Evolutionary conservation across 345 rosid genomes (phyloP).

Genomic region (Kandelia obovata): DNA sequence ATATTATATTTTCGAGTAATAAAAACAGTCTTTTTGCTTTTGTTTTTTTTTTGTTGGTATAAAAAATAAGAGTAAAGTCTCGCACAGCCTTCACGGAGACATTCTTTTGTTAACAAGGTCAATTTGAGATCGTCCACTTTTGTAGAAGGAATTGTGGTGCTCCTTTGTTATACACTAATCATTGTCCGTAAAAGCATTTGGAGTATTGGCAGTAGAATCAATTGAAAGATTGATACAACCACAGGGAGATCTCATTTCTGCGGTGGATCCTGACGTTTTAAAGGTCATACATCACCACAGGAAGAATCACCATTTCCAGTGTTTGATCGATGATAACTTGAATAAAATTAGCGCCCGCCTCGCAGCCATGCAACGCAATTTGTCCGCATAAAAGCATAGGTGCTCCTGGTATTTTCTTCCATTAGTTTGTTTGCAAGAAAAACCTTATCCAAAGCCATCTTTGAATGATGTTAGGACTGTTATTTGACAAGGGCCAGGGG

Average conservation of each 20-base stretch:
- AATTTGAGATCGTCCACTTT: conserved; percentile 9
- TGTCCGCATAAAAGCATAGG: background rate
- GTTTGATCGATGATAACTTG: background rate
- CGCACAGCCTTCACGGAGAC: too few species aligned
- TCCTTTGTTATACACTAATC: background rate
- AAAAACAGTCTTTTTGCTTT: too few species aligned
- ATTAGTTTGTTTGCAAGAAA: too few species aligned
- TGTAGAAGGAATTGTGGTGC: background rate
- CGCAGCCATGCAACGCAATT: background rate
- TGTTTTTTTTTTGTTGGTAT: too few species aligned
- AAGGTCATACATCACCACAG: background rate
- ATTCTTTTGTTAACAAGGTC: too few species aligned
- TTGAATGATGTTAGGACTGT: too few species aligned
- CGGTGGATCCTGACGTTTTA: background rate
- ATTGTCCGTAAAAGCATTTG: background rate
- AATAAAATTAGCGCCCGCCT: background rate
- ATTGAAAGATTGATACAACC: background rate
- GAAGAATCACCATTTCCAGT: background rate
- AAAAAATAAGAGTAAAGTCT: too few species aligned
- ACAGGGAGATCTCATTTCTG: background rate
- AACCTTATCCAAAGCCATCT: too few species aligned
- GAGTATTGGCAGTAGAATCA: background rate
- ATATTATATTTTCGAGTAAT: background rate
- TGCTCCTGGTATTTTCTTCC: too few species aligned
- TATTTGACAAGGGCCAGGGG: too few species aligned